Evolutionary conservation across 768 basidiomycete species (phyloP), one percentile per base, ranked within the genome.

Genomic region (Kwoniella bestiolae): DNA sequence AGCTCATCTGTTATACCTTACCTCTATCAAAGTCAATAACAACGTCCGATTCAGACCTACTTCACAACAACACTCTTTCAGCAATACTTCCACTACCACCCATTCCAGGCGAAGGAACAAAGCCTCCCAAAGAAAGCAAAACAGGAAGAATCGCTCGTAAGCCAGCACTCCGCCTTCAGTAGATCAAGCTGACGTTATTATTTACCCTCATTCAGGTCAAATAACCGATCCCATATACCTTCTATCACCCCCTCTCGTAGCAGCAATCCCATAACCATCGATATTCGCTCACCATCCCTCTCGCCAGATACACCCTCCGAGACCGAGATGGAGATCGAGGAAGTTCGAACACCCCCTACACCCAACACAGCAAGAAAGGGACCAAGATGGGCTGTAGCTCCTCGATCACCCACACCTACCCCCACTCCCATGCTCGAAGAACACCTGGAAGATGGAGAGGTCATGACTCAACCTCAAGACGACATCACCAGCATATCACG

Each of bases 291-390:
- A 0, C 56, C 56, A 2, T 50, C 63, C 1, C 41, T 57, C 21
- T 65, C 63, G 11, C 50, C 63, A 28, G 63, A 65, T 51, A 35
- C 63, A 9, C 47, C 35, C 11, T 57, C 63, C 25, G 63, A 57
- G 28, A 26, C 16, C 3, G 57, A 49, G 11, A 21, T n/a, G 6
- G 2, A 38, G 2, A 23, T 31, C 14, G 25, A 49, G 6, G 31
- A 34, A 6, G 14, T 21, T 29, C 11, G 31, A 16, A 16, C 34
- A 34, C 46, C 58, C 3, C 23, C 46, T 9, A 60, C 58, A 8
- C 45, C 58, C 5, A 45, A 9, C 9, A 8, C 58, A 25, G 7
- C 16, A 9, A 47, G 46, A 31, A 60, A 50, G 12, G 46, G 58
- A 8, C 58, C 58, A 32, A 31, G 29, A 49, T 60, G 58, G 58